Evolutionary conservation across 2,329 filamentous ascomycete species (phyloP).

Genomic region (Hypoxylon sp.): DNA sequence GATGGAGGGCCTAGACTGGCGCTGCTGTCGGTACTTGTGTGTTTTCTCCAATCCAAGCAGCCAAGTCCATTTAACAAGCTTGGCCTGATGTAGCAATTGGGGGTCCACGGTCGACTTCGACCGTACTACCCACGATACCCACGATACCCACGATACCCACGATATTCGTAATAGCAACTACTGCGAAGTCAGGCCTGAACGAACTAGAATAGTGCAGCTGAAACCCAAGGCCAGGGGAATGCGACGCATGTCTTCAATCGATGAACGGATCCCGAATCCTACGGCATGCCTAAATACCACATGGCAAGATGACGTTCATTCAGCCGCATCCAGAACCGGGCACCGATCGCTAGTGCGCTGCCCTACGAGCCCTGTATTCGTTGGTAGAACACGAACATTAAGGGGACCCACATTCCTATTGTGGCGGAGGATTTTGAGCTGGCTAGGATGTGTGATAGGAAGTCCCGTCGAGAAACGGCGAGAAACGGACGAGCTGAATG

Average conservation of each 20-base stretch:
- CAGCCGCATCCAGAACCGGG: slow-evolving; percentile 33
- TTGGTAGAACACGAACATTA: neutral
- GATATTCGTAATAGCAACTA: slow-evolving; percentile 11
- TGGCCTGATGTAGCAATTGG: slow-evolving; percentile 13
- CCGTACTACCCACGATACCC: slow-evolving; percentile 19
- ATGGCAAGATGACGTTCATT: slow-evolving; percentile 20
- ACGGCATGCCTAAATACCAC: slow-evolving; percentile 12
- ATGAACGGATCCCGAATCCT: slow-evolving; percentile 27
- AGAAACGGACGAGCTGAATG: slow-evolving; percentile 4
- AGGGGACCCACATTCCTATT: slow-evolving; percentile 12
- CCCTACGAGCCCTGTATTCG: slow-evolving; percentile 1
- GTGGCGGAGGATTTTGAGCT: slow-evolving; percentile 1
- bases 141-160: slow-evolving; percentile 28
- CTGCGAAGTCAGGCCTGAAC: slow-evolving; percentile 1
- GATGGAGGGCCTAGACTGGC: slow-evolving; percentile 17
- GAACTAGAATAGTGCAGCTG: slow-evolving; percentile 22
- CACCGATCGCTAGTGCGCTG: slow-evolving; percentile 12
- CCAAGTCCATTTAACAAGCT: slow-evolving; percentile 4
- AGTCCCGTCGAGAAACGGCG: slow-evolving; percentile 5
- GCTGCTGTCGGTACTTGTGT: slow-evolving; percentile 21
- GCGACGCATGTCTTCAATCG: slow-evolving; percentile 10
- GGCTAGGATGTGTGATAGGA: slow-evolving; percentile 5
- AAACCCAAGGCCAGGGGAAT: slow-evolving; percentile 14
- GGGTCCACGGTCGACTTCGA: slow-evolving; percentile 12
- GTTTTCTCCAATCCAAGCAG: slow-evolving; percentile 17